Conservation (phyloP, 495 filamentous ascomycete genomes). For the Penicillium ochrochloron region DNA sequence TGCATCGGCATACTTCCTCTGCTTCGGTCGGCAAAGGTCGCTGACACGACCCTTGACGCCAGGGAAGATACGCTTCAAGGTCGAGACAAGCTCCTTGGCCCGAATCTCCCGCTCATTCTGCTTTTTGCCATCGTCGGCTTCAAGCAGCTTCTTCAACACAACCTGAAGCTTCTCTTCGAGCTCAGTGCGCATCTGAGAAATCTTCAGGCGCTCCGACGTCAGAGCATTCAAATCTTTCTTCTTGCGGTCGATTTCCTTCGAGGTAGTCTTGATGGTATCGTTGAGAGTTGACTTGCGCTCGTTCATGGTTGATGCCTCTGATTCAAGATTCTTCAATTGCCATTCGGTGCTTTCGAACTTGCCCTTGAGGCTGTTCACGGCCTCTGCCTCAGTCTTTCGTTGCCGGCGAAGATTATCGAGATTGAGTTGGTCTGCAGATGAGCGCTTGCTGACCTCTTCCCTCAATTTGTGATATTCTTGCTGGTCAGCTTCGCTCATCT, state of each 20-base stretch:
- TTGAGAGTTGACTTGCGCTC: slow-evolving; percentile 67
- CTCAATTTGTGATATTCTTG: slow-evolving; percentile 88
- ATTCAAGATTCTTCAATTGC: slow-evolving; percentile 71
- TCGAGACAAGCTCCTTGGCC: slow-evolving; percentile 76
- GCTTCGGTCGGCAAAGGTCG: slow-evolving; percentile 92
- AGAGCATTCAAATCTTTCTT: slow-evolving; percentile 87
- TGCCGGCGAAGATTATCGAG: slow-evolving; percentile 84
- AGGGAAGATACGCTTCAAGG: slow-evolving; percentile 88
- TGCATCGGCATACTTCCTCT: slow-evolving; percentile 93
- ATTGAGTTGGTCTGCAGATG: slow-evolving; percentile 79
- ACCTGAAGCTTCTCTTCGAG: slow-evolving; percentile 89
- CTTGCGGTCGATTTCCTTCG: slow-evolving; percentile 80
- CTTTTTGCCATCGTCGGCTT: slow-evolving; percentile 80
- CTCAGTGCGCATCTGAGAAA: slow-evolving; percentile 79
- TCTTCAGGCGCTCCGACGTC: slow-evolving; percentile 80
- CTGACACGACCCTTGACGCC: slow-evolving; percentile 89
- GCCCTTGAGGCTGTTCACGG: slow-evolving; percentile 79
- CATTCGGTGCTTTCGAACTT: slow-evolving; percentile 81
- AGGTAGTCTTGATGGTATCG: slow-evolving; percentile 64
- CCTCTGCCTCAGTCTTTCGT: slow-evolving; percentile 85
- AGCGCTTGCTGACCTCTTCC: slow-evolving; percentile 83
- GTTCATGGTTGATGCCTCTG: slow-evolving; percentile 69
- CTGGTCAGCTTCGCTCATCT: slow-evolving; percentile 82
- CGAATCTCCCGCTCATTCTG: slow-evolving; percentile 80
- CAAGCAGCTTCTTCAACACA: slow-evolving; percentile 74